These are phyloP conservation scores for Volvox carteri DNA, from an alignment of 163 green algal genomes.

Conservation along the genomic window DNA sequence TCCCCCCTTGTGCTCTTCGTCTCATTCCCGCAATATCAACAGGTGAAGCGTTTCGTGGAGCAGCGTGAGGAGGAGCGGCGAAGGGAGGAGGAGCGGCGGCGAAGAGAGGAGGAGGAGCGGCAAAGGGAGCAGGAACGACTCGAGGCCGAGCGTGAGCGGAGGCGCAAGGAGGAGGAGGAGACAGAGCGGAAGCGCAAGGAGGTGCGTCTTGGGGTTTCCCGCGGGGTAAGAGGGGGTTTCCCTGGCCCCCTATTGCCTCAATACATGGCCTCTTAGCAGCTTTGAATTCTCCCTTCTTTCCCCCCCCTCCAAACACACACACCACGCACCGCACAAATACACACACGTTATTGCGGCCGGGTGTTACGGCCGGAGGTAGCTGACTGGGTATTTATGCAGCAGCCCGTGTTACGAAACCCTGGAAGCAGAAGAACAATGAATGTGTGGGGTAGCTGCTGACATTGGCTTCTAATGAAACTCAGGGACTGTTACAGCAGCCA, in stretches of 20 bases:
- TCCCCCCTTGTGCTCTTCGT: background rate
- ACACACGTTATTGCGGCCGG: too few relatives aligned
- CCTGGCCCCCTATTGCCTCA: background rate
- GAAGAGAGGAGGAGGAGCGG: slow-evolving; percentile 37
- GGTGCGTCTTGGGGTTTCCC: background rate
- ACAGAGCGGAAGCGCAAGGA: slow-evolving; percentile 41
- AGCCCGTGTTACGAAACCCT: too few relatives aligned
- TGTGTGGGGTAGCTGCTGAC: too few relatives aligned
- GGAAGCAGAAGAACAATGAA: too few relatives aligned
- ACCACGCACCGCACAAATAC: too few relatives aligned
- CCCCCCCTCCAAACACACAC: too few relatives aligned
- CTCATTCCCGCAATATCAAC: too few relatives aligned
- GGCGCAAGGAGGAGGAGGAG: slow-evolving; percentile 38
- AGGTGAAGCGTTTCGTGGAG: slow-evolving; percentile 48
- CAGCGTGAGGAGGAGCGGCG: slow-evolving; percentile 53
- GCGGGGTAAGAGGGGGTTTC: background rate
- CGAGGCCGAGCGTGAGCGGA: slow-evolving; percentile 19
- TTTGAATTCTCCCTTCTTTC: background rate
- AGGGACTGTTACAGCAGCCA: too few relatives aligned
- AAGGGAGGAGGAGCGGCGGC: slow-evolving; percentile 16
- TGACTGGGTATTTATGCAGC: too few relatives aligned
- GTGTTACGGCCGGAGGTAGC: too few relatives aligned
- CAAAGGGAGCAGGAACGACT: slow-evolving; percentile 16
- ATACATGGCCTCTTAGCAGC: background rate
- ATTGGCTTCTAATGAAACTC: too few relatives aligned